Evolutionary conservation across 129 eudicot species (phyloP), one percentile per base, ranked within the genome.

Genomic region (Centella asiatica): DNA sequence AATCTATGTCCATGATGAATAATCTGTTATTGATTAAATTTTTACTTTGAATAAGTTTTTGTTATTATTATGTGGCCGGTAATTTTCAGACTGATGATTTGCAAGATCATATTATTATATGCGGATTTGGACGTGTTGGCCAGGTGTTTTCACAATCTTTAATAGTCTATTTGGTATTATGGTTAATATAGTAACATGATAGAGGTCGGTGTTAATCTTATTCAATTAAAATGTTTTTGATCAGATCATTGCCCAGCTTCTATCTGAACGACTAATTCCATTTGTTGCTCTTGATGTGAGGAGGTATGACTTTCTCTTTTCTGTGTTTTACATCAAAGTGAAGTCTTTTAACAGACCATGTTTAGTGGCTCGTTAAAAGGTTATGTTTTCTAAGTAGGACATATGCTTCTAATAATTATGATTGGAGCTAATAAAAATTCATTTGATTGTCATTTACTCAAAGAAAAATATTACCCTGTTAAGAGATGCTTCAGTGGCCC

Each of bases 61-160:
- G 7, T 42, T 3, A 42, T 42, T 11, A 34, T 33, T 10, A 34
- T 19, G 11, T 68, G 51, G 55, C 46, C n/a, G 65, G 66, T 23
- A 15, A 33, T 44, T 60, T 78, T 61, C 96, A 93, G 99, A 93
- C 99, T 5, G 99, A 93, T 72, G 99, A 93, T 62, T 85, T 93
- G 77, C 99, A 85, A 75, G 99, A 82, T 82, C 99, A 93, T 69
- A 93, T 93, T 48, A 87, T 93, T 40, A 71, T 93, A 57, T 93
- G 99, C 70, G 99, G 99, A 70, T 93, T 93, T 49, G 99, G 99
- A 78, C 96, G 99, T 31, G 95, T 93, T 44, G 99, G 99, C 73
- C 99, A 93, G 99, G 99, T 93, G 63, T 25, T 36, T 65, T 49
- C 33, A 77, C 63, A 29, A 32, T 60, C 22, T 15, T 39, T 52